phyloP scores from a whole-genome alignment of 169 alveolate species.

The Eimeria maxima region DNA sequence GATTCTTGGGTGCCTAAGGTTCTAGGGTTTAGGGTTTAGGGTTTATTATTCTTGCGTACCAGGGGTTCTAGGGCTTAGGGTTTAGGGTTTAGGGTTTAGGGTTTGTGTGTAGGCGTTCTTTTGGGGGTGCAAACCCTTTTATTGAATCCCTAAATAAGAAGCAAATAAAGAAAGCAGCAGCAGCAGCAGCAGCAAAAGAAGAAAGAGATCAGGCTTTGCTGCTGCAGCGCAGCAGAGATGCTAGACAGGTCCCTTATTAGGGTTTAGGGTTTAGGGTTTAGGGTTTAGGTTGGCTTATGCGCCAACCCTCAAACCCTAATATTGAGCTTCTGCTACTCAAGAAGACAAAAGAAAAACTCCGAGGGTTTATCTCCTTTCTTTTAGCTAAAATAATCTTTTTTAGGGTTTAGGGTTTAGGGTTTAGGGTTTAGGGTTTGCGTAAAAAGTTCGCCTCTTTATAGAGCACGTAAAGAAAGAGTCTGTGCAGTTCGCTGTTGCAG shows the following conservation, averaged over 20 bases:
- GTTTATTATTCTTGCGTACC: neutral
- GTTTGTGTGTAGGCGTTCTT: neutral
- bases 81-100: conserved; percentile 1
- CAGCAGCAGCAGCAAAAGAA: neutral
- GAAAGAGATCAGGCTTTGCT: neutral
- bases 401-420: conserved; percentile 3
- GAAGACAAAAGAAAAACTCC: no score
- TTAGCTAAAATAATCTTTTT: no score
- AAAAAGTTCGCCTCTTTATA: no score
- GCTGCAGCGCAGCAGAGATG: neutral
- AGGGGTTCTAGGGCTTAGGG: neutral
- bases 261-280: neutral
- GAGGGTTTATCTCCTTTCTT: no score
- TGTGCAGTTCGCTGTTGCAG: no score
- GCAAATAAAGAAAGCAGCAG: no score
- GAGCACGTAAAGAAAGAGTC: no score
- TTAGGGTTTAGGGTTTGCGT: neutral
- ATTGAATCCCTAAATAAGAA: no score
- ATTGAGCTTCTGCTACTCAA: no score
- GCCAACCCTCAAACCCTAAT: no score
- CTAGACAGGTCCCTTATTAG: neutral
- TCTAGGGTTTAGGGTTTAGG: neutral
- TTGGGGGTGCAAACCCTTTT: no score
- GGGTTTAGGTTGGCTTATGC: no score
- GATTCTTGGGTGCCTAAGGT: neutral